Base-by-base conservation (phyloP, 192 early-diverging fungal genomes). In the Coemansia asiatica region DNA sequence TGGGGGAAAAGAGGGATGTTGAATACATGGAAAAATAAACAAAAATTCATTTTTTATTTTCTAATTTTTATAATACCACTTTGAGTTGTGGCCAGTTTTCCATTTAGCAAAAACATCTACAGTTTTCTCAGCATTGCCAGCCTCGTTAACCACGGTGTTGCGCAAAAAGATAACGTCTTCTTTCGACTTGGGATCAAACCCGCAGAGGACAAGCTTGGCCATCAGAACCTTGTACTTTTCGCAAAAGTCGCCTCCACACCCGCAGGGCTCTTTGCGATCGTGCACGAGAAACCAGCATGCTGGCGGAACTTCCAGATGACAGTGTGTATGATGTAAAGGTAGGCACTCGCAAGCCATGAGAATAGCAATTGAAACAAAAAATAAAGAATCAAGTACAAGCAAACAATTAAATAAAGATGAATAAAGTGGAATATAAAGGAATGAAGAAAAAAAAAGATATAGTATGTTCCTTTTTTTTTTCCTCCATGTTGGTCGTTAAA, bases 201-300 rank as follows among this genome's bases (percentile, higher is more conserved):
- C 75, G 29, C 66, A 69, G 7, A 78, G 4, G 6, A 78, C 38
- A 4, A 78, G 75, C 63, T 78, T 78, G 55, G 75, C 61, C 75
- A 78, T 78, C 25, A 69, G 67, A 15, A 19, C 51, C 28, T 60
- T 48, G 44, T 71, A 69, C 49, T 66, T 69, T 54, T 78, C 75
- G 36, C 75, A 78, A 6, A 46, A 29, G 16, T 38, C 51, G 51
- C 75, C 75, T 18, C 75, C 75, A 49, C 75, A 78, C 25, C 75
- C 75, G 31, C 75, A 78, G 0, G 69, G 69, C 60, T 72, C 75
- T 35, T 77, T 77, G 25, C 75, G 69, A 31, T 78, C 75, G 48
- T 78, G 75, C 9, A 50, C 65, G 23, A 78, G 56, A 54, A 78
- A 68, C 75, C 75, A 78, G 67, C 75, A 78, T 2, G 75, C 66